Base-by-base conservation (phyloP, 305 asterid species). In the Fraxinus sp. region DNA sequence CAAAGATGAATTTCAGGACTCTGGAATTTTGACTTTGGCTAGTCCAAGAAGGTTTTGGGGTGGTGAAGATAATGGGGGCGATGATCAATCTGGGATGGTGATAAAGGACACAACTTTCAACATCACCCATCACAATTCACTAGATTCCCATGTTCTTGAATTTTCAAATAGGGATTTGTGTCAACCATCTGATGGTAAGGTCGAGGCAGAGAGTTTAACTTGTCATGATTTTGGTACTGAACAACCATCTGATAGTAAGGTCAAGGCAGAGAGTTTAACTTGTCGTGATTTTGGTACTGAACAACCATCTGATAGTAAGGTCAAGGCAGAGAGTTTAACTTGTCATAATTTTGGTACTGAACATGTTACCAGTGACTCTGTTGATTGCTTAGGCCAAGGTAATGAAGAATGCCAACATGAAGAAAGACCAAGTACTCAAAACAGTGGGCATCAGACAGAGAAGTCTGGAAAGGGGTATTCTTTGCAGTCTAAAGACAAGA, bases 21-120 rank as follows among this genome's bases (percentile, higher is more conserved):
- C 86, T 84, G 89, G 84, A 26, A 74, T 84, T 77, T 71, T 91
- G 28, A 52, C 87, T 74, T 70, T 71, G 16, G 87, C 83, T 79
- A 90, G 89, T 88, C 91, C 97, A 32, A 88, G 90, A 87, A 83
- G 88, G 90, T 85, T 85, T 86, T 85, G 86, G 22, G 87, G 88
- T 82, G 90, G 87, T 79, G 96, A 91, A 87, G 91, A 85, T 66
- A 11, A 66, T 84, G 86, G 88, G 78, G 89, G 87, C 43, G 80
- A 85, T 82, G 85, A 80, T 77, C 90, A 59, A 75, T 57, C 88
- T 18, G 91, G 85, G 30, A 81, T 78, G 68, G 84, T 79, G 62
- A 89, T 87, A 85, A 91, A 86, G 83, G 93, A 86, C 68, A 86
- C 80, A 79, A 73, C 83, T 88, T 79, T 43, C 86, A 82, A 84